Evolutionary conservation across 768 basidiomycete genomes (phyloP).

Genomic region (Suillus fuscotomentosus): DNA sequence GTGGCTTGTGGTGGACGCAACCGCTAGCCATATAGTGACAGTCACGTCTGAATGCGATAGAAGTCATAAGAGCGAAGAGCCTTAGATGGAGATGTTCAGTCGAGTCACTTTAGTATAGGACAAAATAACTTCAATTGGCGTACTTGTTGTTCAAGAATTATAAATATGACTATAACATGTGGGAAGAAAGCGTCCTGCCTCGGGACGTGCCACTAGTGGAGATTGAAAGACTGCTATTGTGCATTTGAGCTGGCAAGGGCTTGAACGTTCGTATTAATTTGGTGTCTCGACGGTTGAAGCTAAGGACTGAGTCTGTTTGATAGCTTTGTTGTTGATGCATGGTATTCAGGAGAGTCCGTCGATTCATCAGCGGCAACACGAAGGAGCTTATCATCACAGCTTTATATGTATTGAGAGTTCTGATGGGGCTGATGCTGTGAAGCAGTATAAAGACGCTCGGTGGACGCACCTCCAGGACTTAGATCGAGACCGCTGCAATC

Average conservation of each 20-base stretch:
- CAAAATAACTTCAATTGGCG: neutral
- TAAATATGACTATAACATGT: neutral
- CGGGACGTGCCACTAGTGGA: neutral
- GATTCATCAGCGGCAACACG: neutral
- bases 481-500: neutral
- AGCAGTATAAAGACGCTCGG: neutral
- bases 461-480: neutral
- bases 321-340: neutral
- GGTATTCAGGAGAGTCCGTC: neutral
- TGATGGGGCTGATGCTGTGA: neutral
- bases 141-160: neutral
- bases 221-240: neutral
- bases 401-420: neutral
- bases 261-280: neutral
- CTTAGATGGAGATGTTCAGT: too few relatives aligned
- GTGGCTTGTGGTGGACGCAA: neutral
- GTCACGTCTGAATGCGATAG: neutral
- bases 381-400: neutral
- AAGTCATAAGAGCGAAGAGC: neutral
- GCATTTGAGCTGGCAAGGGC: neutral
- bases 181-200: neutral
- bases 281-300: neutral
- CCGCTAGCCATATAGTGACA: constrained; percentile 18
- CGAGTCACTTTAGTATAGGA: too few relatives aligned
- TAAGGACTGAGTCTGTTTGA: neutral